Base-by-base conservation (phyloP, 768 basidiomycete species). In the Pisolithus marmoratus region DNA sequence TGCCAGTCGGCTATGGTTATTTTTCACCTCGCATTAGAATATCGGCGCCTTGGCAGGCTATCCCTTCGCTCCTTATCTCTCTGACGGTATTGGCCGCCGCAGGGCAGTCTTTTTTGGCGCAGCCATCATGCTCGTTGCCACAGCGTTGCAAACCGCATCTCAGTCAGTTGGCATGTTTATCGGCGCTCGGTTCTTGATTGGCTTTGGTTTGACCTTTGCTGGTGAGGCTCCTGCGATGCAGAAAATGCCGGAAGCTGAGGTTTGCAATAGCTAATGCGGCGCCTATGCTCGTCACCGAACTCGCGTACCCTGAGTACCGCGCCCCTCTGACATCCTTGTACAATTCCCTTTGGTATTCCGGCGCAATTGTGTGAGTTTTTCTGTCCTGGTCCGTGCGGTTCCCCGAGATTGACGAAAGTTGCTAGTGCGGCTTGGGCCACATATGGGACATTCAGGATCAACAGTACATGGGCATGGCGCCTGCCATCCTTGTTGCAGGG, bases 261-360 rank as follows among this genome's bases (percentile, higher is more conserved):
- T 36, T 29, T 20, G 37, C 62, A 43, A 50, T 62, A 76, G 80
- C 80, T 23, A 84, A 82, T 60, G 82, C 88, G 48, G 89, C 90
- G 11, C 90, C 91, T 11, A 79, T 92, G 75, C 70, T 93, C 71
- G 82, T 93, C 50, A 85, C 89, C 46, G 91, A 94, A 69, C 70
- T 93, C n/a, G 77, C 90, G 1, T 92, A 92, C 66, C 91, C 90
- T 15, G 73, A 79, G 11, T 85, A 94, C 68, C 89, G 91, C 58
- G 85, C 83, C 14, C 82, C 83, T 31, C 69, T 94, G 53, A 92
- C 87, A 14, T 83, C 87, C 2, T 69, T 82, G 46, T 90, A 87
- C 74, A 89, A 90, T 74, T 85, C 87, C 27, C 82, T 90, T 54
- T 92, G 90, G 89, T 90, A 89, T 65, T 83, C 85, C 15, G 90